These are phyloP conservation scores for Tricholoma terreum DNA, from an alignment of 768 basidiomycete species.

Conservation along the genomic window DNA sequence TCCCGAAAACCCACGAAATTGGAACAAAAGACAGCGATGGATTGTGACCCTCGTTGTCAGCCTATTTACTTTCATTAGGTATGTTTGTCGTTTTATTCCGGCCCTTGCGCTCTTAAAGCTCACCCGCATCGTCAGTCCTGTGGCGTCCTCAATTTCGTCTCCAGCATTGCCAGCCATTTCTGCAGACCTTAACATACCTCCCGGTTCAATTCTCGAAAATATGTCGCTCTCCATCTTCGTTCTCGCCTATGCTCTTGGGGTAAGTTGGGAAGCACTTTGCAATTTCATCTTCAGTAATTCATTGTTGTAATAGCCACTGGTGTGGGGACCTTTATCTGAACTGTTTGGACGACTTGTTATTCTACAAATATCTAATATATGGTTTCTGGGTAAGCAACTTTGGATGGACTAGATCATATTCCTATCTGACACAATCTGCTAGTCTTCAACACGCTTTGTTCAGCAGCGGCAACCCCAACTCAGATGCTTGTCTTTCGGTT, in stretches of 20 bases:
- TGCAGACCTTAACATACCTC: slow-evolving; percentile 22
- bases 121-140: slow-evolving; percentile 19
- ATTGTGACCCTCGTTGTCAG: slow-evolving; percentile 48
- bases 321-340: slow-evolving; percentile 39
- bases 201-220: slow-evolving; percentile 32
- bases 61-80: slow-evolving; percentile 51
- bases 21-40: slow-evolving; percentile 47
- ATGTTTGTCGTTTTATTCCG: neutral
- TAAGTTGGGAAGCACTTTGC: slow-evolving; percentile 13
- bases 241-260: slow-evolving; percentile 36
- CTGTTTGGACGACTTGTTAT: slow-evolving; percentile 43
- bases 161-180: slow-evolving; percentile 27
- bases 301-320: slow-evolving; percentile 24
- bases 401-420: neutral
- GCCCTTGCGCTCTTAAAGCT: neutral
- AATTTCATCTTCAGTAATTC: neutral
- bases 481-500: slow-evolving; percentile 62
- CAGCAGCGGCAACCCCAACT: slow-evolving; percentile 47
- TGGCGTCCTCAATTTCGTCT: slow-evolving; percentile 32
- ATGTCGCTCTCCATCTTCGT: slow-evolving; percentile 44
- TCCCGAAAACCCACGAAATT: slow-evolving; percentile 35
- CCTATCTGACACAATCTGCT: neutral
- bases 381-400: slow-evolving; percentile 51
- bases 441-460: slow-evolving; percentile 49
- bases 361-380: slow-evolving; percentile 53